These are phyloP conservation scores for Mucor piriformis DNA, from an alignment of 371 early-diverging fungal genomes.

Conservation along the genomic window DNA sequence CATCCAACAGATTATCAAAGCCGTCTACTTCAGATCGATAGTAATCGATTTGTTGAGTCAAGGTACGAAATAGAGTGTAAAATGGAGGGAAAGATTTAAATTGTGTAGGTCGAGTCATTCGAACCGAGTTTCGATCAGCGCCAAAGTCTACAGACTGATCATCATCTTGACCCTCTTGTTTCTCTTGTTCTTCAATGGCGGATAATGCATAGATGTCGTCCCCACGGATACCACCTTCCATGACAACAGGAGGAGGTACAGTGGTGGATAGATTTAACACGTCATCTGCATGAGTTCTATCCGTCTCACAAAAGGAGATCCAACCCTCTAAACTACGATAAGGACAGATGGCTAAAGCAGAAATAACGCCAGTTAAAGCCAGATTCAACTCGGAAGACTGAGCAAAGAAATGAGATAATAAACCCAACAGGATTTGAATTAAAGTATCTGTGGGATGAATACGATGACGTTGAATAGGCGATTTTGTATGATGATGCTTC, in stretches of 20 bases:
- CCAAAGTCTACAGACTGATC: constrained; percentile 55
- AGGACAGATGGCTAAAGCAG: constrained; percentile 79
- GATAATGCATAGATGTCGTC: constrained; percentile 37
- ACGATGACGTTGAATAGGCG: constrained; percentile 41
- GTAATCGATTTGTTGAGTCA: constrained; percentile 68
- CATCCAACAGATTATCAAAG: constrained; percentile 59
- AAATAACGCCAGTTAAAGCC: constrained; percentile 88
- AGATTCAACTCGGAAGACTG: constrained; percentile 89
- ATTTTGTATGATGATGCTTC: neutral
- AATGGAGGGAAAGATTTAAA: constrained; percentile 68
- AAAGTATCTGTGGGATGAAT: constrained; percentile 67
- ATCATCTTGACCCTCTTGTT: constrained; percentile 50
- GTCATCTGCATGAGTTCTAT: constrained; percentile 53
- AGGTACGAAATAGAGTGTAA: constrained; percentile 62
- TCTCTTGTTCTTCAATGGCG: constrained; percentile 23
- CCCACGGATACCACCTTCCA: constrained; percentile 13
- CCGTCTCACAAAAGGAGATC: constrained; percentile 70
- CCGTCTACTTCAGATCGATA: constrained; percentile 64
- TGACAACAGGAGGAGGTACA: neutral
- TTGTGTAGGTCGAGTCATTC: constrained; percentile 37
- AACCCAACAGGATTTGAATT: constrained; percentile 63
- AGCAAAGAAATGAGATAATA: constrained; percentile 79
- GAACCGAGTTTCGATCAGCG: constrained; percentile 34
- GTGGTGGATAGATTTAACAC: constrained; percentile 17
- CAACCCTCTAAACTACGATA: constrained; percentile 77